Conservation (phyloP, 2,329 filamentous ascomycete species). For the Sarocladium brachiariae region DNA sequence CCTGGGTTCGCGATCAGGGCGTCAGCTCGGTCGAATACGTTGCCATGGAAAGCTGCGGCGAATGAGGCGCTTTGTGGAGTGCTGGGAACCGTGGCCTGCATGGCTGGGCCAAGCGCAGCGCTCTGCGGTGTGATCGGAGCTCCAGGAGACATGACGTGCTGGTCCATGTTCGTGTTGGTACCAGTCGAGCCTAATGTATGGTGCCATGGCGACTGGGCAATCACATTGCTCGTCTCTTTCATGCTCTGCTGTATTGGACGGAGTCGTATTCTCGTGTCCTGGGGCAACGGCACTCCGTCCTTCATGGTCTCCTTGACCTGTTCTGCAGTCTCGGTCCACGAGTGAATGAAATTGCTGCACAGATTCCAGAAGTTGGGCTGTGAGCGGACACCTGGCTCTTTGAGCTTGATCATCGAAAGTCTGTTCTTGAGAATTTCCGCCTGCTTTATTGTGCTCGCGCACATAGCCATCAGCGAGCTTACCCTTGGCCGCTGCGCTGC, state of each 20-base stretch:
- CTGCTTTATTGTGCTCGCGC: conserved; percentile 62
- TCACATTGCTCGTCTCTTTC: conserved; percentile 71
- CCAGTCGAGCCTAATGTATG: conserved; percentile 28
- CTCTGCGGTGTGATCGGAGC: conserved; percentile 80
- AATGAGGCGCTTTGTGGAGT: conserved; percentile 56
- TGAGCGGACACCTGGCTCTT: conserved; percentile 69
- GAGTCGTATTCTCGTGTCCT: conserved; percentile 66
- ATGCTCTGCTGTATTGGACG: conserved; percentile 76
- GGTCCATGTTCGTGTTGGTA: conserved; percentile 11
- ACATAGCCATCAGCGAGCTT: conserved; percentile 65
- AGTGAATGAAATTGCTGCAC: conserved; percentile 66
- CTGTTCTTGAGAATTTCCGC: conserved; percentile 65
- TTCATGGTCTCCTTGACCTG: conserved; percentile 51
- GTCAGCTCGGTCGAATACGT: conserved; percentile 55
- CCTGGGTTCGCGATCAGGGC: conserved; percentile 51
- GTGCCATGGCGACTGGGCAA: conserved; percentile 54
- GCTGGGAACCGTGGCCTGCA: conserved; percentile 79
- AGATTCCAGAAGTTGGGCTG: conserved; percentile 58
- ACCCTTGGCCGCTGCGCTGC: conserved; percentile 60
- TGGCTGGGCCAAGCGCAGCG: conserved; percentile 80
- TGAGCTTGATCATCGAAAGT: conserved; percentile 75
- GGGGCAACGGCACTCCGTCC: conserved; percentile 45
- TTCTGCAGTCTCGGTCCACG: conserved; percentile 60
- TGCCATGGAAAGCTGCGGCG: conserved; percentile 45
- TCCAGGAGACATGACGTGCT: neutral